phyloP scores from a whole-genome alignment of 169 alveolate species.

The Cyclospora cayetanensis region DNA sequence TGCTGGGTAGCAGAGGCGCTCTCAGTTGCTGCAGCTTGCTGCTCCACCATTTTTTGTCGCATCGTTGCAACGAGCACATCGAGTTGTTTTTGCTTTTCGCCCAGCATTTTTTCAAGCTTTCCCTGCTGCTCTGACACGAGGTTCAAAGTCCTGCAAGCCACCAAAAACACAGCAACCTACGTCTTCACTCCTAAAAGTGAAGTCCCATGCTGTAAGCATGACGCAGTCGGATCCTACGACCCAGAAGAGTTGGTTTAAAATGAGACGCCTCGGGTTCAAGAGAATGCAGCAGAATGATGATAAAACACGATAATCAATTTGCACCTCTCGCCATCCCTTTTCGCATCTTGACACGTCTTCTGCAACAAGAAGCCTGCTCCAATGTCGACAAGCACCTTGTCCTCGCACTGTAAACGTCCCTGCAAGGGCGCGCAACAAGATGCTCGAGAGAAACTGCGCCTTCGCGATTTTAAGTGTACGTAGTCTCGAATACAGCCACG shows the following conservation, averaged over 20 bases:
- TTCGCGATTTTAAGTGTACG: neutral
- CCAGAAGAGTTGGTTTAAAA: neutral
- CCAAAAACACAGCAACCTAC: neutral
- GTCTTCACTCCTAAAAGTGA: neutral
- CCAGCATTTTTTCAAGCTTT: conserved; percentile 50
- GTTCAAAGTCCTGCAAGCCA: conserved; percentile 20
- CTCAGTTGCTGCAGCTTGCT: conserved; percentile 48
- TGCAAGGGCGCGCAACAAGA: neutral
- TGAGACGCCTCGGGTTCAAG: neutral
- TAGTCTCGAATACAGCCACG: neutral
- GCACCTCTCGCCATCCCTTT: conserved; percentile 60
- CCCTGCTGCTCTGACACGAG: conserved; percentile 62
- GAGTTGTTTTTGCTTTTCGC: conserved; percentile 57
- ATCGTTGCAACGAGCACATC: conserved; percentile 52
- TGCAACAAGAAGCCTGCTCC: conserved; percentile 68
- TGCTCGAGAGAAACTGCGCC: neutral
- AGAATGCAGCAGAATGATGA: too few relatives aligned
- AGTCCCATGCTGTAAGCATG: neutral
- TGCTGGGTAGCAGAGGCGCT: conserved; percentile 30
- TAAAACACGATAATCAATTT: neutral
- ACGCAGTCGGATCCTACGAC: neutral
- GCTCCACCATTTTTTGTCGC: conserved; percentile 41
- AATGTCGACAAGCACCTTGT: conserved; percentile 69
- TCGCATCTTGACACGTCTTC: conserved; percentile 62
- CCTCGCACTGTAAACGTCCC: conserved; percentile 67